These are phyloP conservation scores for Yamadazyma insecticola DNA, from an alignment of 805 yeast genomes.

Conservation along the genomic window DNA sequence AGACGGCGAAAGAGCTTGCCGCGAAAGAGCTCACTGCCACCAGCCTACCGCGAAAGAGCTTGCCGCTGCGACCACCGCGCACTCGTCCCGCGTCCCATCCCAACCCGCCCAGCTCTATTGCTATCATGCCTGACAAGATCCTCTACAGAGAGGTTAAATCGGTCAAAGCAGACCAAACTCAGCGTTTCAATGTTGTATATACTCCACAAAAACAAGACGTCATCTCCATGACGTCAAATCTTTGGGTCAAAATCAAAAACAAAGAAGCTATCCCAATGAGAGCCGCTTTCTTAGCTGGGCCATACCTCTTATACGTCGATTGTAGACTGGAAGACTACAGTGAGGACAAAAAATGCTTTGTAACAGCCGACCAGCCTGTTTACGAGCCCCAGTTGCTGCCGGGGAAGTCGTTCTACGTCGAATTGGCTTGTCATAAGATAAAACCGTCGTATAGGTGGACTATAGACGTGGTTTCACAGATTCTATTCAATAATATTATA, in stretches of 20 bases:
- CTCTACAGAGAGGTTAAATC: conserved; percentile 36
- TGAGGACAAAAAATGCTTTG: conserved; percentile 47
- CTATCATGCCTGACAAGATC: conserved; percentile 13
- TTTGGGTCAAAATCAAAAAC: conserved; percentile 63
- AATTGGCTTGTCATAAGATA: conserved; percentile 60
- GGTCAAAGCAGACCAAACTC: conserved; percentile 56
- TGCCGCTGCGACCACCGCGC: too few relatives aligned
- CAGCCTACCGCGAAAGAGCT: too few relatives aligned
- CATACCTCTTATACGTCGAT: conserved; percentile 81
- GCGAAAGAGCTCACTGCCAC: too few relatives aligned
- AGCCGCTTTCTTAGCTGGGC: conserved; percentile 87
- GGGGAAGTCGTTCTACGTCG: conserved; percentile 57
- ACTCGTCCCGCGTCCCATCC: too few relatives aligned
- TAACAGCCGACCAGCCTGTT: conserved; percentile 74
- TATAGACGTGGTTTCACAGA: conserved; percentile 76
- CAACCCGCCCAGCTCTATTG: background rate
- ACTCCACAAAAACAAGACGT: conserved; percentile 23
- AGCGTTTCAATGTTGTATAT: conserved; percentile 51
- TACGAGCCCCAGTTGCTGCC: conserved; percentile 71
- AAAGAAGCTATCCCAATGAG: conserved; percentile 66
- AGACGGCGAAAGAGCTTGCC: too few relatives aligned
- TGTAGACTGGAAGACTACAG: conserved; percentile 64
- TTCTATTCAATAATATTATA: conserved; percentile 65
- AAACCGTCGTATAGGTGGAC: conserved; percentile 65
- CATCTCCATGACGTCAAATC: conserved; percentile 6